Conservation (phyloP, 768 basidiomycete species). For the Lenzites betulinus region DNA sequence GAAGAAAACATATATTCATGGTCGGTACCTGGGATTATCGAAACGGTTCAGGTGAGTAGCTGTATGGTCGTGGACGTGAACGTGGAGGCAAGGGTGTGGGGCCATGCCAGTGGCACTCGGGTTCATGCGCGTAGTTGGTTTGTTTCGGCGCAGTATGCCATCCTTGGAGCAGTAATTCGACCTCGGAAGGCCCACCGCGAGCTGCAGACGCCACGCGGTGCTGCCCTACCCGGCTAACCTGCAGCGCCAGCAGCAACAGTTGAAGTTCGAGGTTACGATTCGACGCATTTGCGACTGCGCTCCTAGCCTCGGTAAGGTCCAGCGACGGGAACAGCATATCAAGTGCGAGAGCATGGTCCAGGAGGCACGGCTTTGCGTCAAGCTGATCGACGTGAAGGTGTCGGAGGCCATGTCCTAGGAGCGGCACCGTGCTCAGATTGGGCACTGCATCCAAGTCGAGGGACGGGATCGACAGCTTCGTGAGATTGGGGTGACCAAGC, state of each 20-base stretch:
- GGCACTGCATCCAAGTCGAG: conserved; percentile 1
- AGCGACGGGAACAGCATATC: conserved; percentile 10
- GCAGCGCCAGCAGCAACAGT: conserved; percentile 9
- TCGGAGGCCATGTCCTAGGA: conserved; percentile 1
- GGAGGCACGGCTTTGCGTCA: not conserved
- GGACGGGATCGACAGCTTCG: not conserved
- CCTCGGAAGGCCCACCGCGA: not conserved
- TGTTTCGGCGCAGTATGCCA: not conserved
- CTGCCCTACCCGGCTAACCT: not conserved
- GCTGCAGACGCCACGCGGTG: not conserved
- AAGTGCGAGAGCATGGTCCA: not conserved
- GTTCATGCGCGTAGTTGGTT: no score
- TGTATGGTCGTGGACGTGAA: no score
- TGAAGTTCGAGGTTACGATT: conserved; percentile 2
- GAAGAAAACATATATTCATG: no score
- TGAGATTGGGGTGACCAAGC: conserved; percentile 1
- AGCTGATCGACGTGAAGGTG: not conserved
- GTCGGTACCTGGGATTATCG: no score
- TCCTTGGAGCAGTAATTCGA: not conserved
- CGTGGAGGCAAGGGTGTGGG: no score
- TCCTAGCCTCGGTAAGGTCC: not conserved
- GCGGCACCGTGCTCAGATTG: not conserved
- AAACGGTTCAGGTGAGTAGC: no score
- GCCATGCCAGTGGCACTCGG: no score
- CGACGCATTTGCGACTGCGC: not conserved